Evolutionary conservation across 2,329 filamentous ascomycete species (phyloP).

Genomic region (Paraconiothyrium brasiliense): DNA sequence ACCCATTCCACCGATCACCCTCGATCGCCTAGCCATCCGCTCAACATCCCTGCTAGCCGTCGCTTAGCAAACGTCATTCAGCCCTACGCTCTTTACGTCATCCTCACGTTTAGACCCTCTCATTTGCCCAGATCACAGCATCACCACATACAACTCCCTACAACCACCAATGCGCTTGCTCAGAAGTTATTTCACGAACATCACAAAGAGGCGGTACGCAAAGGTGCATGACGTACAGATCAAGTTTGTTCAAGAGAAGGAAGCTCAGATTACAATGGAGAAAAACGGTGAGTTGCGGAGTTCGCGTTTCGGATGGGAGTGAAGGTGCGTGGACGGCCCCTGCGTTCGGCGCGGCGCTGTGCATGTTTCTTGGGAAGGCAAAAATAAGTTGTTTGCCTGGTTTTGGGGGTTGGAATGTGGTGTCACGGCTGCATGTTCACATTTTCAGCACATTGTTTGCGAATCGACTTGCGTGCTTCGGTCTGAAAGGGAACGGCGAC

Average conservation of each 20-base stretch:
- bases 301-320: constrained; percentile 4
- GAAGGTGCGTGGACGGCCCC: not conserved
- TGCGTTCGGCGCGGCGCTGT: not conserved
- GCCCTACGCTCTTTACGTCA: constrained; percentile 11
- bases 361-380: not conserved
- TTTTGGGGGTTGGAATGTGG: not conserved
- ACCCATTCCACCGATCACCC: constrained; percentile 11
- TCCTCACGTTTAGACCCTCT: constrained; percentile 6
- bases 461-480: not conserved
- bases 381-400: not conserved
- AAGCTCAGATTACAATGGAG: constrained; percentile 23
- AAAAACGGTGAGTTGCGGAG: constrained; percentile 29
- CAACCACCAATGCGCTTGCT: constrained; percentile 7
- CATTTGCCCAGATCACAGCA: not conserved
- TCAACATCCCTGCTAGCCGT: constrained; percentile 7
- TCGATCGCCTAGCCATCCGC: not conserved
- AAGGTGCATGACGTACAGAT: constrained; percentile 42
- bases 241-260: constrained; percentile 18
- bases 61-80: constrained; percentile 7
- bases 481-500: not conserved
- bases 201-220: constrained; percentile 31
- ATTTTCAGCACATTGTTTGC: not conserved
- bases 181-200: not conserved
- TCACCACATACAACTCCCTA: not conserved
- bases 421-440: not conserved